Conservation (phyloP, 768 basidiomycete genomes). For the Hypholoma fasciculare region DNA sequence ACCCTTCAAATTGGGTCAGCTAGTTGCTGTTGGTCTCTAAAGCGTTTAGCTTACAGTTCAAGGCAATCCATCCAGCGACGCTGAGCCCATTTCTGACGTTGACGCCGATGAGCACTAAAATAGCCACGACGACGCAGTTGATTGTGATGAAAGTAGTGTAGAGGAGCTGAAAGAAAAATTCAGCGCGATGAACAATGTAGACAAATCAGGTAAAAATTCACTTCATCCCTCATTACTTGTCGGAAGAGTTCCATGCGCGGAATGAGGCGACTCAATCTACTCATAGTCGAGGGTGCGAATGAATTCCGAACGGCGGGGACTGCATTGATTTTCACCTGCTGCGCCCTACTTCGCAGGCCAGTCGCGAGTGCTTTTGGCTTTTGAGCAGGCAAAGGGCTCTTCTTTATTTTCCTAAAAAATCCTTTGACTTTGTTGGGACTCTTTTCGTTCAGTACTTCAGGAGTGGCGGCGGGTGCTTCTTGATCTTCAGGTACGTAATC, state of each 20-base stretch:
- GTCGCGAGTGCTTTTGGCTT: background rate
- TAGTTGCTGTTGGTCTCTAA: background rate
- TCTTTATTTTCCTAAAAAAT: slow-evolving; percentile 3
- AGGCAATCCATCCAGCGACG: slow-evolving; percentile 49
- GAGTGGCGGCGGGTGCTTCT: background rate
- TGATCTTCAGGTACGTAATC: slow-evolving; percentile 43
- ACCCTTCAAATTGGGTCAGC: slow-evolving; percentile 37
- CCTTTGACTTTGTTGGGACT: background rate
- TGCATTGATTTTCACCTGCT: background rate
- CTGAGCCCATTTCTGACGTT: slow-evolving; percentile 44
- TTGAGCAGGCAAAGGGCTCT: background rate
- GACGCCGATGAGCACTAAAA: slow-evolving; percentile 51
- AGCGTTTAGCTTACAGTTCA: slow-evolving; percentile 46
- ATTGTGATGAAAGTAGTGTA: slow-evolving; percentile 56
- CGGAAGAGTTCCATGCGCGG: slow-evolving; percentile 55
- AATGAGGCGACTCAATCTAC: slow-evolving; percentile 47
- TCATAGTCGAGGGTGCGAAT: slow-evolving; percentile 25
- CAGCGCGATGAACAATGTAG: background rate
- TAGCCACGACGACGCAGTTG: slow-evolving; percentile 45
- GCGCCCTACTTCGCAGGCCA: background rate
- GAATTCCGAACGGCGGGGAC: slow-evolving; percentile 14
- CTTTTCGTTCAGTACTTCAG: background rate
- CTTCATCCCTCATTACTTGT: slow-evolving; percentile 63
- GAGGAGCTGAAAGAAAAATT: slow-evolving; percentile 36
- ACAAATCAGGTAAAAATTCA: slow-evolving; percentile 19